phyloP scores from a whole-genome alignment of 2,329 filamentous ascomycete genomes.

The Pseudogymnoascus sp. region DNA sequence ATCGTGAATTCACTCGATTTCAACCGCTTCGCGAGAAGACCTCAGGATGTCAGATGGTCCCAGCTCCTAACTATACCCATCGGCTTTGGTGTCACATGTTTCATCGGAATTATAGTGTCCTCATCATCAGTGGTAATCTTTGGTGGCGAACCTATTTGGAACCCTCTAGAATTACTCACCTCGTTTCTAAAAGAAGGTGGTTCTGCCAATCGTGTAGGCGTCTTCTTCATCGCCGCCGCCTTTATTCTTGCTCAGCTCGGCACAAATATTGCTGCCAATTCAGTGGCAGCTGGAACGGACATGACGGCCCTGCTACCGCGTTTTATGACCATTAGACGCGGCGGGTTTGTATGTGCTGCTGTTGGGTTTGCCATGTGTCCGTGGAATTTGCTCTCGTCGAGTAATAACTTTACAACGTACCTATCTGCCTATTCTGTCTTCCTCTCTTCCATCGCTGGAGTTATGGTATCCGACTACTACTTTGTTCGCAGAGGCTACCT shows the following conservation, averaged over 20 bases:
- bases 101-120: slow-evolving; percentile 73
- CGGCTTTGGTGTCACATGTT: slow-evolving; percentile 69
- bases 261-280: slow-evolving; percentile 86
- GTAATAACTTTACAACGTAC: slow-evolving; percentile 84
- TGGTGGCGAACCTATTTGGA: slow-evolving; percentile 57
- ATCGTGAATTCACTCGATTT: slow-evolving; percentile 79
- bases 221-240: slow-evolving; percentile 62
- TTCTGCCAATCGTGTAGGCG: slow-evolving; percentile 61
- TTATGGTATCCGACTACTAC: slow-evolving; percentile 85
- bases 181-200: slow-evolving; percentile 55
- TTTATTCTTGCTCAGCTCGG: slow-evolving; percentile 75
- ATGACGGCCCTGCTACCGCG: slow-evolving; percentile 72
- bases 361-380: slow-evolving; percentile 82
- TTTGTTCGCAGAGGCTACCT: slow-evolving; percentile 74
- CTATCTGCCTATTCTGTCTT: slow-evolving; percentile 89
- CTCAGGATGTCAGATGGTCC: slow-evolving; percentile 68
- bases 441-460: slow-evolving; percentile 86
- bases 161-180: slow-evolving; percentile 59
- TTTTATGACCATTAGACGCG: slow-evolving; percentile 76
- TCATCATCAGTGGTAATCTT: slow-evolving; percentile 65
- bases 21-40: slow-evolving; percentile 69
- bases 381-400: slow-evolving; percentile 64
- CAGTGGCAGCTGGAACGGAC: slow-evolving; percentile 67
- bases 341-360: slow-evolving; percentile 74
- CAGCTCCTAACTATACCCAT: slow-evolving; percentile 68